phyloP scores from a whole-genome alignment of 1,139 yeast species.

The Barnettozyma hawaiiensis region DNA sequence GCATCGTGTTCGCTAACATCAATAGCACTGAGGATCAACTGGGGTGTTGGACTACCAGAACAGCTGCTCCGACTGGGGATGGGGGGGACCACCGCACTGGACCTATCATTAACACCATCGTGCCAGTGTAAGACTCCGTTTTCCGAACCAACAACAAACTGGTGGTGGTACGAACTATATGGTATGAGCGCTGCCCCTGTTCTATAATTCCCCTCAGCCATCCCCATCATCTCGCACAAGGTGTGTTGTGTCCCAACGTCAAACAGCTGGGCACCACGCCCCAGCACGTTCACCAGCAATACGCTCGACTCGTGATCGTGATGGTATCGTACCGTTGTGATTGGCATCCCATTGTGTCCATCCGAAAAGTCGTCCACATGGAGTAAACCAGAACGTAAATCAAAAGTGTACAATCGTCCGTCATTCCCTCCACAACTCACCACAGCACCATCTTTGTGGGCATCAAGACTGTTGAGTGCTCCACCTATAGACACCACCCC shows the following conservation, averaged over 20 bases:
- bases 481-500: constrained; percentile 17
- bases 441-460: neutral
- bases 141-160: neutral
- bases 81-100: neutral
- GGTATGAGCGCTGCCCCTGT: constrained; percentile 8
- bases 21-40: neutral
- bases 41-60: no score
- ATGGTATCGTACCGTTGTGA: constrained; percentile 11
- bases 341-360: constrained; percentile 4
- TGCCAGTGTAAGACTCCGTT: neutral
- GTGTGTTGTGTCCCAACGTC: neutral
- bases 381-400: constrained; percentile 17
- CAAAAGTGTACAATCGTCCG: constrained; percentile 20
- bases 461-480: constrained; percentile 13
- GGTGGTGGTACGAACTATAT: neutral
- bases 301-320: neutral
- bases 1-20: constrained; percentile 1
- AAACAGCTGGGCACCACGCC: constrained; percentile 1
- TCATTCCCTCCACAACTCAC: constrained; percentile 22
- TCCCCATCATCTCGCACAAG: neutral
- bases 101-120: constrained; percentile 3
- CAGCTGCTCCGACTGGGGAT: no score
- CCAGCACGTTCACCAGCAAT: constrained; percentile 2
- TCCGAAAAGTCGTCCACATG: constrained; percentile 12
- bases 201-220: constrained; percentile 12